Evolutionary conservation across 768 basidiomycete species (phyloP).

Genomic region (Fistulinella prunicolor): DNA sequence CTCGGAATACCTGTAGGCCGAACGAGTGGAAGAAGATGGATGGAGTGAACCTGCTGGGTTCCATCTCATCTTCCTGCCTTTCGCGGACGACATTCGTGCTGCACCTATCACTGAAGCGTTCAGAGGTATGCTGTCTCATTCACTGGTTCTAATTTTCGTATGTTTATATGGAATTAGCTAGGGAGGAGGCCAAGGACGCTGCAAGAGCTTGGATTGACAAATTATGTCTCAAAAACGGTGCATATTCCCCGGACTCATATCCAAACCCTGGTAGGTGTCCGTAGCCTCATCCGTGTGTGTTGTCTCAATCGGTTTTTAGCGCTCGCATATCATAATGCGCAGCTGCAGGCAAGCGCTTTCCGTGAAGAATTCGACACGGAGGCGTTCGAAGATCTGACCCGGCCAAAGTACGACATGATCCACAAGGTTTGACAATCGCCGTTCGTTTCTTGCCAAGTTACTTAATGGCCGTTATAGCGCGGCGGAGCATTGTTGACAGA

Average conservation of each 20-base stretch:
- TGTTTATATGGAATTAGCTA: constrained; percentile 45
- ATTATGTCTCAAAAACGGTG: constrained; percentile 70
- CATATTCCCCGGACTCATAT: constrained; percentile 86
- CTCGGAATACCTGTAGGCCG: constrained; percentile 46
- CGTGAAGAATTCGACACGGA: constrained; percentile 81
- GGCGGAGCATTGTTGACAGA: constrained; percentile 63
- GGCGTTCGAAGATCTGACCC: constrained; percentile 77
- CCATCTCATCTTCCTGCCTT: constrained; percentile 91
- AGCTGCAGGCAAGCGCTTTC: constrained; percentile 90
- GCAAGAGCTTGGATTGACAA: constrained; percentile 78
- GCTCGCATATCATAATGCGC: constrained; percentile 83
- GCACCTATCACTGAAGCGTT: constrained; percentile 66
- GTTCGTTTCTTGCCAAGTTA: background rate
- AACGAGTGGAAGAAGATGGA: constrained; percentile 65
- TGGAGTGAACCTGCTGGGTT: constrained; percentile 87
- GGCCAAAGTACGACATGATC: constrained; percentile 73
- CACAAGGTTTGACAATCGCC: constrained; percentile 55
- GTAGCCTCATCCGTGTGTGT: background rate
- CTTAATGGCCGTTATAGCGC: constrained; percentile 39
- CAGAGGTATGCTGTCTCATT: constrained; percentile 46
- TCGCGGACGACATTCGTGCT: constrained; percentile 87
- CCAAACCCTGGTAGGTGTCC: constrained; percentile 79
- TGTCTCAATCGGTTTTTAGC: constrained; percentile 26
- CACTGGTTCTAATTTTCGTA: background rate
- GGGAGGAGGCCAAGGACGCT: constrained; percentile 60